Evolutionary conservation across 2,329 filamentous ascomycete genomes (phyloP).

Genomic region (Pseudocercospora eumusae): DNA sequence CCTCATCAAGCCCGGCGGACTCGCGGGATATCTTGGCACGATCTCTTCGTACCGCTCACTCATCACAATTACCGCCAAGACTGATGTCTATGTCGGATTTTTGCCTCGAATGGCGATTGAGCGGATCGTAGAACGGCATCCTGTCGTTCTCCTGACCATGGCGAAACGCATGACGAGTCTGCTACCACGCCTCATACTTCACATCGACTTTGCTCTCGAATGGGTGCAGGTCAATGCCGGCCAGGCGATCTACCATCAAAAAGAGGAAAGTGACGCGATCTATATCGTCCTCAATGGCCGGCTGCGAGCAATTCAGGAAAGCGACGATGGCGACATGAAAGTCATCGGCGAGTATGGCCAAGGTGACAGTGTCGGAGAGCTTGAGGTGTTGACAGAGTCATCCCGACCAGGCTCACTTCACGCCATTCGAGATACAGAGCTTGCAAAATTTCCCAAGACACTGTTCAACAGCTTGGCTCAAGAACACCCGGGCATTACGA

Average conservation of each 20-base stretch:
- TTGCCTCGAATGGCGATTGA: slow-evolving; percentile 82
- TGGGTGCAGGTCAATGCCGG: slow-evolving; percentile 97
- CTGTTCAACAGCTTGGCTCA: slow-evolving; percentile 97
- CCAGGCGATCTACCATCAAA: slow-evolving; percentile 90
- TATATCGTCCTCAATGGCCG: slow-evolving; percentile 97
- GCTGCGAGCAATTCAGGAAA: slow-evolving; percentile 79
- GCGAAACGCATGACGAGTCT: slow-evolving; percentile 90
- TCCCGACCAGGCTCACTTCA: slow-evolving; percentile 87
- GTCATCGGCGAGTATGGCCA: slow-evolving; percentile 93
- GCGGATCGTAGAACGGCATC: slow-evolving; percentile 87
- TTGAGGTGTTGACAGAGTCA: slow-evolving; percentile 95
- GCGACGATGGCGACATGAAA: slow-evolving; percentile 75
- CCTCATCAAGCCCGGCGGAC: slow-evolving; percentile 87
- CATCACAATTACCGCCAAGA: slow-evolving; percentile 95
- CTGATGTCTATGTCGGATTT: slow-evolving; percentile 97
- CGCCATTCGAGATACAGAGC: slow-evolving; percentile 92
- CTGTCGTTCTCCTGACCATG: slow-evolving; percentile 90
- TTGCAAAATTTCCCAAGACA: slow-evolving; percentile 93
- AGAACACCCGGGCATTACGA: slow-evolving; percentile 96
- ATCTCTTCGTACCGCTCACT: slow-evolving; percentile 95
- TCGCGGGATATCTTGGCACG: slow-evolving; percentile 92
- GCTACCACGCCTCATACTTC: slow-evolving; percentile 82
- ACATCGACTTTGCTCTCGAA: slow-evolving; percentile 97
- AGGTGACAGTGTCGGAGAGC: slow-evolving; percentile 93
- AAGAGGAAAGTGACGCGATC: slow-evolving; percentile 95